These are phyloP conservation scores for Eucalyptus camaldulensis DNA, from an alignment of 345 rosid species.

Conservation along the genomic window DNA sequence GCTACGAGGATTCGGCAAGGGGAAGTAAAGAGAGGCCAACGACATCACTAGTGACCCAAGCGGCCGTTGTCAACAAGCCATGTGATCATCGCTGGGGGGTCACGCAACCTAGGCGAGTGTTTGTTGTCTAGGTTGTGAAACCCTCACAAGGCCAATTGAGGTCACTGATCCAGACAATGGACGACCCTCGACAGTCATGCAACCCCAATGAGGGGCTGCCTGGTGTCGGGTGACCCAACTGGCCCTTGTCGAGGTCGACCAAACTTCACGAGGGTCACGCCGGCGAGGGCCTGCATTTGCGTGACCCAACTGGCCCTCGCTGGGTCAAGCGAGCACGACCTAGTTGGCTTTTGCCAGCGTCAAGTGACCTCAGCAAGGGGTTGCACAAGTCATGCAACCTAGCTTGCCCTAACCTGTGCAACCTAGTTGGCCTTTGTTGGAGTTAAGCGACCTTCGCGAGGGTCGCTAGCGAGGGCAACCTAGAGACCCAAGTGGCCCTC, in stretches of 20 bases:
- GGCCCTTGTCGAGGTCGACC: rapidly evolving
- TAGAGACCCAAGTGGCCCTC: too few species aligned
- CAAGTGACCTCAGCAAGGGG: too few species aligned
- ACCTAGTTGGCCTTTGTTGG: rapidly evolving
- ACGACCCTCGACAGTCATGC: rapidly evolving
- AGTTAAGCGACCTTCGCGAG: rapidly evolving
- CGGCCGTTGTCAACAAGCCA: rapidly evolving
- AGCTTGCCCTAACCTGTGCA: rapidly evolving
- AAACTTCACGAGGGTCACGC: rapidly evolving
- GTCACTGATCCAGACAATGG: rapidly evolving
- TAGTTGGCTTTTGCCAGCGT: rapidly evolving
- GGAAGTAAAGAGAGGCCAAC: too few species aligned
- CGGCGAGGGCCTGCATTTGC: rapidly evolving
- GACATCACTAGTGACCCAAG: rapidly evolving
- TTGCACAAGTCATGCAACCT: too few species aligned
- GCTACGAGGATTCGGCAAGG: rapidly evolving
- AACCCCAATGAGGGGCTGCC: too few species aligned
- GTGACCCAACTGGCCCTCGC: rapidly evolving
- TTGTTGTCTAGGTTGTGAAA: rapidly evolving
- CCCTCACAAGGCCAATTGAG: rapidly evolving
- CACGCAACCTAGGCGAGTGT: rapidly evolving
- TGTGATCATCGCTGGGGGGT: rapidly evolving
- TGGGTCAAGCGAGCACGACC: rapidly evolving
- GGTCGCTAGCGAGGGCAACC: rapidly evolving
- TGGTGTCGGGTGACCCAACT: too few species aligned